These are phyloP conservation scores for Aspergillus japonicus DNA, from an alignment of 2,329 filamentous ascomycete species.

Conservation along the genomic window DNA sequence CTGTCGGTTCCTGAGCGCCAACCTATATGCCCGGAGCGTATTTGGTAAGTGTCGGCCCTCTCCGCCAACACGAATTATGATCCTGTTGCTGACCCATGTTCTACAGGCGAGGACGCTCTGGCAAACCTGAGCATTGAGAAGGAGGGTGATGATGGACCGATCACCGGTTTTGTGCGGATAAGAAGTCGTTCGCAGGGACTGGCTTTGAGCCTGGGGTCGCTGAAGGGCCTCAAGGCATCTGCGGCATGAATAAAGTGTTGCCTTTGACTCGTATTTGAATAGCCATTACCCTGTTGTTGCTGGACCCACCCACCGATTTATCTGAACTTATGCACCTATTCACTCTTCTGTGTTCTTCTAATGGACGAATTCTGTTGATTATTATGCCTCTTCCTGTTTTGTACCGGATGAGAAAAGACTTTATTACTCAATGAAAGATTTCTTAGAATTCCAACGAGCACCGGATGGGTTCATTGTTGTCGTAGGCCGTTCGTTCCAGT, in stretches of 20 bases:
- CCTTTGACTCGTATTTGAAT: slow-evolving; percentile 28
- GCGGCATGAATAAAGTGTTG: slow-evolving; percentile 36
- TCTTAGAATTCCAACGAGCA: slow-evolving; percentile 4
- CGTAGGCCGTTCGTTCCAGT: not conserved
- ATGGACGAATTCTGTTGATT: slow-evolving; percentile 33
- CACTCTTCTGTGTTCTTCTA: slow-evolving; percentile 19
- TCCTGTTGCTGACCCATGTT: slow-evolving; percentile 22
- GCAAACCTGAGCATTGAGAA: slow-evolving; percentile 98
- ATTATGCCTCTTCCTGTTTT: slow-evolving; percentile 24
- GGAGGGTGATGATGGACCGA: slow-evolving; percentile 89
- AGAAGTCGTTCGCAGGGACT: slow-evolving; percentile 94
- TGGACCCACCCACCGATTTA: slow-evolving; percentile 22
- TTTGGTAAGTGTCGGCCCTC: slow-evolving; percentile 71
- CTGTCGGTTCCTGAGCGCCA: slow-evolving; percentile 96
- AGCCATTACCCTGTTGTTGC: slow-evolving; percentile 30
- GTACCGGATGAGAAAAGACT: slow-evolving; percentile 29
- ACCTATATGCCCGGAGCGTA: slow-evolving; percentile 92
- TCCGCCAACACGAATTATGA: not conserved
- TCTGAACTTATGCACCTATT: slow-evolving; percentile 18
- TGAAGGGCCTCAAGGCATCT: slow-evolving; percentile 87
- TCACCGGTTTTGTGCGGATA: slow-evolving; percentile 97
- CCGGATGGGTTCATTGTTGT: not conserved
- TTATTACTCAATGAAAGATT: slow-evolving; percentile 18
- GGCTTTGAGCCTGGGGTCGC: slow-evolving; percentile 85
- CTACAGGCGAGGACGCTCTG: slow-evolving; percentile 88